phyloP scores from a whole-genome alignment of 2,329 filamentous ascomycete species.

The Fusarium tupiense region DNA sequence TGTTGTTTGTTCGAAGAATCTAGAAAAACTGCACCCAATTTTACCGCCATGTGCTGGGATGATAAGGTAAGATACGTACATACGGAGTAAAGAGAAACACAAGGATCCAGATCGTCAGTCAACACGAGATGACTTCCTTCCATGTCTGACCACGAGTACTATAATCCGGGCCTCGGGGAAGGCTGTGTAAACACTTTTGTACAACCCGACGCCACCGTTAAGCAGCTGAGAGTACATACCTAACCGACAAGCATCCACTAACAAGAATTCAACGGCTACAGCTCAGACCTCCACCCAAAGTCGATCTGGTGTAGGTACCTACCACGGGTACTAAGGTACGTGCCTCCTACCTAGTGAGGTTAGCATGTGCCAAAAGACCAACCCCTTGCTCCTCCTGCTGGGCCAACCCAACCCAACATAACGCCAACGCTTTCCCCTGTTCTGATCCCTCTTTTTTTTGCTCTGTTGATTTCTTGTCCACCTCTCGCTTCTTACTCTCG shows the following conservation, averaged over 20 bases:
- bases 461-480: slow-evolving; percentile 25
- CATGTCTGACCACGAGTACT: neutral
- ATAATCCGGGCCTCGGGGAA: neutral
- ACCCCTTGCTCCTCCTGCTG: slow-evolving; percentile 29
- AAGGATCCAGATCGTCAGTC: neutral
- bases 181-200: neutral
- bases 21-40: neutral
- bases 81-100: neutral
- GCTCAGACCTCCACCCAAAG: slow-evolving; percentile 18
- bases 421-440: slow-evolving; percentile 36
- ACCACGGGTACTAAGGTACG: neutral
- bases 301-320: slow-evolving; percentile 26
- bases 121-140: slow-evolving; percentile 5
- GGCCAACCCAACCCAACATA: slow-evolving; percentile 33
- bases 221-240: neutral
- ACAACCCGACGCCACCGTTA: neutral
- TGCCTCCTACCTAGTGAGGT: neutral
- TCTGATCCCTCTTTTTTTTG: slow-evolving; percentile 17
- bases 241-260: neutral
- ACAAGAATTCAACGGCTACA: slow-evolving; percentile 8
- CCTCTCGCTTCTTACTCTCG: slow-evolving; percentile 21
- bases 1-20: neutral
- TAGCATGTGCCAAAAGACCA: slow-evolving; percentile 7
- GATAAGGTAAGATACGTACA: too few species aligned
- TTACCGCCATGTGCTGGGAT: neutral